Conservation (phyloP, 2,329 filamentous ascomycete genomes). For the Akanthomyces dipterigenus region DNA sequence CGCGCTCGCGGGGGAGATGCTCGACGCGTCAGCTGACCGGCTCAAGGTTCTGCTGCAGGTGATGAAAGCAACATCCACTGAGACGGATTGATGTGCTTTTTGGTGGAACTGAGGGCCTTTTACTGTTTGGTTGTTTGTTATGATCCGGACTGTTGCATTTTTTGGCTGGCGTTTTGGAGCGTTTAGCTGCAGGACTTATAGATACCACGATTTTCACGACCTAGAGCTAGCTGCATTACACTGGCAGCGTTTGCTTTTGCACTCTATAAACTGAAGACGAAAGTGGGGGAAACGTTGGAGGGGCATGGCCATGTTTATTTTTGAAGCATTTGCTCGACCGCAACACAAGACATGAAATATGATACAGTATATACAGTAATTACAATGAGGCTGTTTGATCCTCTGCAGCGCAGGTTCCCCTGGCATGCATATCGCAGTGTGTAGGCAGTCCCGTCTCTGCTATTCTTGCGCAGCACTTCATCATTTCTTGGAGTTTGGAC, state of each 20-base stretch:
- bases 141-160: no score
- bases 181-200: not conserved
- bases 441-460: no score
- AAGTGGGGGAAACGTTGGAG: not conserved
- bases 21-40: conserved; percentile 39
- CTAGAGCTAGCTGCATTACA: not conserved
- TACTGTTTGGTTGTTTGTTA: not conserved
- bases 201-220: conserved; percentile 4
- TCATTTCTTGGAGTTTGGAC: conserved; percentile 33
- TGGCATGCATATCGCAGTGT: not conserved
- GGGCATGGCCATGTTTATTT: not conserved
- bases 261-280: not conserved
- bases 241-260: not conserved
- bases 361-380: conserved; percentile 1
- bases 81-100: conserved; percentile 13
- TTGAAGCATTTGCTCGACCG: not conserved
- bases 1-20: conserved; percentile 33
- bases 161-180: not conserved
- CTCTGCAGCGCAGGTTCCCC: not conserved
- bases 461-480: not conserved
- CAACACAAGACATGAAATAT: not conserved
- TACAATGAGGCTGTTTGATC: not conserved
- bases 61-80: conserved; percentile 21
- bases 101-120: not conserved
- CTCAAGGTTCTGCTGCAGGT: conserved; percentile 34